Conservation (phyloP, 108 stramenopile genomes). For the Skeletonema tropicum region DNA sequence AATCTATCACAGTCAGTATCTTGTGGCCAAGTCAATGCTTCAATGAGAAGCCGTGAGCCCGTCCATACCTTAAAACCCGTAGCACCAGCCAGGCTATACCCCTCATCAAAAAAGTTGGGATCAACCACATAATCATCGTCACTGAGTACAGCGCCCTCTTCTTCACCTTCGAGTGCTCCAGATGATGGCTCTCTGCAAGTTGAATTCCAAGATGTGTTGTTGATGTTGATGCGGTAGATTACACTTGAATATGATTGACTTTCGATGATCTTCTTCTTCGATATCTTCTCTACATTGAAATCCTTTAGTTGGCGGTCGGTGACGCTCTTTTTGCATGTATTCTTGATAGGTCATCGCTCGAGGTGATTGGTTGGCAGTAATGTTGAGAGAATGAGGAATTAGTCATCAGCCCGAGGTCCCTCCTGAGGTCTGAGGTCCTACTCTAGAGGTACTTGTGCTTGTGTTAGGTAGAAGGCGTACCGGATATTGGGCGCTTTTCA, state of each 20-base stretch:
- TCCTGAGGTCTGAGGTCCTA: too few species aligned
- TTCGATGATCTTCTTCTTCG: background rate
- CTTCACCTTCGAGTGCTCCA: constrained; percentile 54
- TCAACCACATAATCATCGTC: constrained; percentile 49
- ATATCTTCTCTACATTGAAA: background rate
- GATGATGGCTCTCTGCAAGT: constrained; percentile 57
- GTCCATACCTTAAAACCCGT: constrained; percentile 79
- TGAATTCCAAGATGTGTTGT: constrained; percentile 40
- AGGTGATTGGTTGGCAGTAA: too few species aligned
- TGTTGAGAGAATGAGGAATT: too few species aligned
- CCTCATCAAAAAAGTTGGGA: constrained; percentile 70
- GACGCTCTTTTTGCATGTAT: constrained; percentile 2
- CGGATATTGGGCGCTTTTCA: too few species aligned
- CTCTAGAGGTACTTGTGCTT: too few species aligned
- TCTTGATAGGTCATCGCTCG: background rate
- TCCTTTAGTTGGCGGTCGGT: background rate
- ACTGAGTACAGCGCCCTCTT: constrained; percentile 27
- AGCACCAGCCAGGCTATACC: constrained; percentile 66
- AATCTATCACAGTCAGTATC: constrained; percentile 18
- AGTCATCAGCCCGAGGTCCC: too few species aligned
- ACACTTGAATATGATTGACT: constrained; percentile 8
- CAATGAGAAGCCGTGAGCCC: constrained; percentile 64
- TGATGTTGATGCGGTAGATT: background rate
- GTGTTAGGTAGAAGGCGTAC: too few species aligned
- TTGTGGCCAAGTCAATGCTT: constrained; percentile 49